These are phyloP conservation scores for Hericium coralloides DNA, from an alignment of 768 basidiomycete species.

Conservation along the genomic window DNA sequence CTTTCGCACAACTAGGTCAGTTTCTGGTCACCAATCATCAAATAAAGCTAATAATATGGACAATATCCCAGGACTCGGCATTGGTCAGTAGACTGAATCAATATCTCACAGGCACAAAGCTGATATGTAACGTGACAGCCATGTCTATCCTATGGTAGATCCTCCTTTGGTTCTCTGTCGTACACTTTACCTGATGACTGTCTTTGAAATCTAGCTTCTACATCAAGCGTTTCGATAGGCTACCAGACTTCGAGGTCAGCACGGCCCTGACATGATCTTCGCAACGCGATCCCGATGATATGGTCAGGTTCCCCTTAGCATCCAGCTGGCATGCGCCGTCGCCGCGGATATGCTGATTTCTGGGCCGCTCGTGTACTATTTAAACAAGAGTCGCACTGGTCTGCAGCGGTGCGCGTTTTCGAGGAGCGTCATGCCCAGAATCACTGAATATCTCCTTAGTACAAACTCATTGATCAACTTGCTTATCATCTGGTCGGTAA, in stretches of 20 bases:
- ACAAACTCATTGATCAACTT: conserved; percentile 3
- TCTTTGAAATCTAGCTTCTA: neutral
- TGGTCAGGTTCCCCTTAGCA: neutral
- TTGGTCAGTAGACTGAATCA: neutral
- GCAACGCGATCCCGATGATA: neutral
- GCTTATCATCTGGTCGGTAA: conserved; percentile 5
- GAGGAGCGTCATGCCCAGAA: neutral
- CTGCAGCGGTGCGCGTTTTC: neutral
- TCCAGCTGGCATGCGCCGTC: neutral
- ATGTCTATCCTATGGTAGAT: neutral
- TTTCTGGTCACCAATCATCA: too few relatives aligned
- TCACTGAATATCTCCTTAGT: neutral
- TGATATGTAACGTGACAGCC: neutral
- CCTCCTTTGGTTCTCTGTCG: neutral
- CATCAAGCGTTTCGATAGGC: neutral
- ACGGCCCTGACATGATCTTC: neutral
- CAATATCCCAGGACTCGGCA: neutral
- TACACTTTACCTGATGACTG: neutral
- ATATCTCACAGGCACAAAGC: neutral
- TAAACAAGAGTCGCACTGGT: conserved; percentile 4
- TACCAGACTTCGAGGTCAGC: neutral
- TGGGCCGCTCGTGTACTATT: conserved; percentile 6
- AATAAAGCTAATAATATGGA: too few relatives aligned
- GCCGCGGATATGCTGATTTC: conserved; percentile 2
- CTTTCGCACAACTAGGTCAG: neutral